A percentile compares a stretch with the other conserved stretches of the same genome.
Conservation (phyloP, 2,329 filamentous ascomycete genomes). For the Venturia asperata region DNA sequence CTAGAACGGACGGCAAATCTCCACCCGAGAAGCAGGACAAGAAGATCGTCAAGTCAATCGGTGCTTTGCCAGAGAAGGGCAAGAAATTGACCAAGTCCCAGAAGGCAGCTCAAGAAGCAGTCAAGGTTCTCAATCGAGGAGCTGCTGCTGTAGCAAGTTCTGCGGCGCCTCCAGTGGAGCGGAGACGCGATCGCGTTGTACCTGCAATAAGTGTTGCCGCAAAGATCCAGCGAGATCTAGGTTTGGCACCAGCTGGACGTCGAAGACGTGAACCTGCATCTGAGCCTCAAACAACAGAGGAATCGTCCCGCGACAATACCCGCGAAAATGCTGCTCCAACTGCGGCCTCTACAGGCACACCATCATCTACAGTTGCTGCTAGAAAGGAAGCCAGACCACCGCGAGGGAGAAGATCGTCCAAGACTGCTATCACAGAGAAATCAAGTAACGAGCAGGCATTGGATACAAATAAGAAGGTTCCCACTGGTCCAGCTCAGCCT, state of each 20-base stretch:
- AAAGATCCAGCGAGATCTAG: slow-evolving; percentile 56
- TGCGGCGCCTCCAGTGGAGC: slow-evolving; percentile 36
- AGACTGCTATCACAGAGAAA: slow-evolving; percentile 32
- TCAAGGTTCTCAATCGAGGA: slow-evolving; percentile 51
- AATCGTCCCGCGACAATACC: slow-evolving; percentile 15
- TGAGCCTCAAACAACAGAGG: slow-evolving; percentile 24
- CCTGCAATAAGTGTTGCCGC: slow-evolving; percentile 41
- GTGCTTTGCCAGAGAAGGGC: slow-evolving; percentile 32
- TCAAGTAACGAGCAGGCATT: slow-evolving; percentile 27
- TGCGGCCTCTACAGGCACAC: not conserved
- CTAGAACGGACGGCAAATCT: slow-evolving; percentile 21
- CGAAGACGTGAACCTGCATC: slow-evolving; percentile 32
- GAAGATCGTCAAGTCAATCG: slow-evolving; percentile 31
- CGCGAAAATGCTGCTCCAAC: not conserved
- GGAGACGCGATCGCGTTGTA: slow-evolving; percentile 48
- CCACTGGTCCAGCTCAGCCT: slow-evolving; percentile 24
- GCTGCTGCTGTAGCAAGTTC: slow-evolving; percentile 28
- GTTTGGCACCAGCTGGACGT: slow-evolving; percentile 41
- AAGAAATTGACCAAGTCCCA: slow-evolving; percentile 39
- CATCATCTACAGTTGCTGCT: slow-evolving; percentile 21
- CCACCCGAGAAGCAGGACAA: slow-evolving; percentile 28
- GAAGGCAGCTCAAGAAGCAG: slow-evolving; percentile 55
- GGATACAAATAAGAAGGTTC: slow-evolving; percentile 27
- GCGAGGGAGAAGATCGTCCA: slow-evolving; percentile 33
- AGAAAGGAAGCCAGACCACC: slow-evolving; percentile 34